Evolutionary conservation across 495 filamentous ascomycete species (phyloP).

Genomic region (Neurospora cerealis): DNA sequence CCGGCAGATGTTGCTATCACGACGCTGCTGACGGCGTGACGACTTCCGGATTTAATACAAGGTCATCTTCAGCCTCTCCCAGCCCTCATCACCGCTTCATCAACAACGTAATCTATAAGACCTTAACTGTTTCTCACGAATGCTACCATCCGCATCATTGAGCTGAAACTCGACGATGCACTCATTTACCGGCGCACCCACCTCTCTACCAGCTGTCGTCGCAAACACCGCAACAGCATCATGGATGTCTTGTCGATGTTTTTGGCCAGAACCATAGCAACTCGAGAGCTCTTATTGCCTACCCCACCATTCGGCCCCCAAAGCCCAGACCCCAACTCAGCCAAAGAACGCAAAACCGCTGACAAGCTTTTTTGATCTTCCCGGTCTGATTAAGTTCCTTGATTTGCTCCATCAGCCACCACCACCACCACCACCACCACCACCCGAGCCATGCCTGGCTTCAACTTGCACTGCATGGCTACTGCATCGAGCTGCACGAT

Average conservation of each 20-base stretch:
- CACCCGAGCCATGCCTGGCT: neutral
- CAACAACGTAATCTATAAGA: neutral
- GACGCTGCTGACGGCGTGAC: neutral
- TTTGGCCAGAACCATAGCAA: neutral
- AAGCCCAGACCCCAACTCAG: neutral
- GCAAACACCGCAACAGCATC: neutral
- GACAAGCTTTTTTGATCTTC: neutral
- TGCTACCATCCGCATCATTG: neutral
- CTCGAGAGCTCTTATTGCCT: neutral
- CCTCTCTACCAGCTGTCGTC: neutral
- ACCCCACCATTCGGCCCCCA: neutral
- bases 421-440: neutral
- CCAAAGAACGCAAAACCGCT: neutral
- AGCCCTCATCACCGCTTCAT: neutral
- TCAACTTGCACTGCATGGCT: neutral
- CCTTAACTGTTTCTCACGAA: neutral
- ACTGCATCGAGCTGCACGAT: neutral
- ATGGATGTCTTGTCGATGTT: neutral
- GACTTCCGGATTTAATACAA: neutral
- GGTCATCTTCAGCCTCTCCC: neutral
- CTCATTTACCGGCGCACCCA: neutral
- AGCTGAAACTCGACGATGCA: neutral
- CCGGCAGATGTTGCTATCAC: neutral
- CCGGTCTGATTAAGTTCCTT: neutral
- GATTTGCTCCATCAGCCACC: neutral